These are phyloP conservation scores for Asterophora lycoperdoides DNA, from an alignment of 768 basidiomycete species.

Conservation along the genomic window DNA sequence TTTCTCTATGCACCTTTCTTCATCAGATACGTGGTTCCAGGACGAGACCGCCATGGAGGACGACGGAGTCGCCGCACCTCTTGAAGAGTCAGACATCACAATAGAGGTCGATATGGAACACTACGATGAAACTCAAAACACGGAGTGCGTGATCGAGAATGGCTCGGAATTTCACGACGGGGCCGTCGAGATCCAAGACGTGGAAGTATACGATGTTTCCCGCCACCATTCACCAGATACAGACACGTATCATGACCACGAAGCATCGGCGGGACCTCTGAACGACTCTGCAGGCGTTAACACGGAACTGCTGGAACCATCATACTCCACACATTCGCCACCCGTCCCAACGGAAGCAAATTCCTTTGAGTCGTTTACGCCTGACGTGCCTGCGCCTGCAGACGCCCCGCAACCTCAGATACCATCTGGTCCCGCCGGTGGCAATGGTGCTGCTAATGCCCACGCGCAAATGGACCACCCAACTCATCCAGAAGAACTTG, in stretches of 20 bases:
- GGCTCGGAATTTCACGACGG: conserved; percentile 29
- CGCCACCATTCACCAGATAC: conserved; percentile 25
- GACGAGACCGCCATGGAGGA: conserved; percentile 60
- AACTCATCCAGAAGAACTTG: neutral
- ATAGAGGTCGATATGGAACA: conserved; percentile 69
- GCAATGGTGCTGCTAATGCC: neutral
- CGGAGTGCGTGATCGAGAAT: conserved; percentile 57
- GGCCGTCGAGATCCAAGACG: conserved; percentile 36
- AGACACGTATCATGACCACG: conserved; percentile 8
- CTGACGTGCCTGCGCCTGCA: neutral
- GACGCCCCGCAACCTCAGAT: neutral
- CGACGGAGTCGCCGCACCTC: conserved; percentile 29
- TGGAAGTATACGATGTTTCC: conserved; percentile 45
- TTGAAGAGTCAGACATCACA: conserved; percentile 27
- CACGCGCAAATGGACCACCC: neutral
- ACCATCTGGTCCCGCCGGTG: neutral
- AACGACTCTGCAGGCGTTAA: neutral
- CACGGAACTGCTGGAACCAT: conserved; percentile 4
- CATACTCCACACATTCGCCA: neutral
- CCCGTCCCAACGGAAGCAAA: neutral
- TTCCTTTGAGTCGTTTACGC: neutral
- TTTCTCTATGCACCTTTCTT: conserved; percentile 52
- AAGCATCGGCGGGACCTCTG: conserved; percentile 7
- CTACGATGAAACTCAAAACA: conserved; percentile 38
- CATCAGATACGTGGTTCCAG: conserved; percentile 48